Evolutionary conservation across 345 rosid species (phyloP), one percentile per base, ranked within the genome.

Genomic region (Aethionema arabicum): DNA sequence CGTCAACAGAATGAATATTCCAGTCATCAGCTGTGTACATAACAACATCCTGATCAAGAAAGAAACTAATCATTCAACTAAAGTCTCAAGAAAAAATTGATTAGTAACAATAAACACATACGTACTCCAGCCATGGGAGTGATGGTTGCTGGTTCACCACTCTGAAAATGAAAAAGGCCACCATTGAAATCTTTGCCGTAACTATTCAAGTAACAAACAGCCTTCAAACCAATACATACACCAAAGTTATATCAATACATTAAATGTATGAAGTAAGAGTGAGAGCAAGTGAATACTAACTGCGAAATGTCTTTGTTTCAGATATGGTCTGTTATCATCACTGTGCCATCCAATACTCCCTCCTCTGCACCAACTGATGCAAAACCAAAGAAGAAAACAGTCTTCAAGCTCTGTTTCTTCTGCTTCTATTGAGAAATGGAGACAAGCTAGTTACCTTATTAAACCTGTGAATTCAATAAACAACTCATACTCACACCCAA

Each of bases 301-400:
- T 64, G 89, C 53, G 60, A 81, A 87, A 64, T 85, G 76, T 6
- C 91, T 72, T 57, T 87, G 95, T 69, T 74, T 79, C 51, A 87
- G 95, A 73, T 87, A 87, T 11, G 81, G 73, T 68, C 84, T 74
- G 66, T 87, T 85, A 30, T 87, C 91, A 74, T 87, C 95, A 70
- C 83, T 81, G 38, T 87, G 95, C 95, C 91, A 87, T 32, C 91
- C 95, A 47, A 85, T 85, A 77, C 87, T 81, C 6, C 87, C 85
- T 77, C 91, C 91, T 77, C 69, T 76, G 35, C 72, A 68, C 95
- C 89, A 85, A 78, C 91, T 87, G 73, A 68, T 57, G 35, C 5
- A 52, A 52, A 51, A 51, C n/a, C 4, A 27, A 8, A 51, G 10
- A 29, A 29, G n/a, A n/a, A 51, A 29, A 33, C 7, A 6, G 3